Evolutionary conservation across 2,329 filamentous ascomycete genomes (phyloP).

Genomic region (Rhynchosporium agropyri): DNA sequence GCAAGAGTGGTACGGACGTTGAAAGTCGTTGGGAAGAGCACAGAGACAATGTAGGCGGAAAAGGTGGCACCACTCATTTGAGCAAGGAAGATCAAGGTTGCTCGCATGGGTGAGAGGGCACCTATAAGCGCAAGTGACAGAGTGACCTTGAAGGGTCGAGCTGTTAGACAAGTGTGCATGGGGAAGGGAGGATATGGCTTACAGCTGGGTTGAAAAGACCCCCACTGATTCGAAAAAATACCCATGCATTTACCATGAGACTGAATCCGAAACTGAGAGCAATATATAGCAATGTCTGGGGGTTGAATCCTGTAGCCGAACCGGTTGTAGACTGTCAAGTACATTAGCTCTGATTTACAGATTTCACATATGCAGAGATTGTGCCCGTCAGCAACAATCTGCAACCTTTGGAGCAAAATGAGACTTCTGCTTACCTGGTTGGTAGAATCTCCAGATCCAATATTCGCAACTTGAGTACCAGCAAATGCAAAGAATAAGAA

Average conservation of each 20-base stretch:
- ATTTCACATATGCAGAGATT: background rate
- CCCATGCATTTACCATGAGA: conserved; percentile 57
- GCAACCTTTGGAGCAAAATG: too few relatives aligned
- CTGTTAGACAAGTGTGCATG: background rate
- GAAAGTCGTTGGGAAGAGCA: conserved; percentile 40
- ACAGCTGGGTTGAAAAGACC: conserved; percentile 55
- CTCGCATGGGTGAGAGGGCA: conserved; percentile 41
- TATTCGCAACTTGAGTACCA: conserved; percentile 38
- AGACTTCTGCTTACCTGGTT: conserved; percentile 2
- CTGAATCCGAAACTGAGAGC: conserved; percentile 41
- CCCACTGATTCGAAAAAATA: conserved; percentile 55
- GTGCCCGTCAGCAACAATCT: background rate
- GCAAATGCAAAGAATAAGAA: conserved; percentile 44
- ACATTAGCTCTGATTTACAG: background rate
- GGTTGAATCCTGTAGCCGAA: conserved; percentile 46
- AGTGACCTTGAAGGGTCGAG: conserved; percentile 14
- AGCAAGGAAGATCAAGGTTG: conserved; percentile 40
- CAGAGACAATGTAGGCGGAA: conserved; percentile 47
- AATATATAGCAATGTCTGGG: conserved; percentile 43
- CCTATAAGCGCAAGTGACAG: conserved; percentile 41
- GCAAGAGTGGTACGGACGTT: conserved; percentile 48
- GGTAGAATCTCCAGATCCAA: conserved; percentile 34
- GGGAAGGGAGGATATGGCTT: conserved; percentile 35
- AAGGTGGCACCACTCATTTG: conserved; percentile 43
- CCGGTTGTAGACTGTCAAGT: conserved; percentile 1